Evolutionary conservation across 2,329 filamentous ascomycete species (phyloP), one percentile per base, ranked within the genome.

Genomic region (Sordariomycetes sp.): DNA sequence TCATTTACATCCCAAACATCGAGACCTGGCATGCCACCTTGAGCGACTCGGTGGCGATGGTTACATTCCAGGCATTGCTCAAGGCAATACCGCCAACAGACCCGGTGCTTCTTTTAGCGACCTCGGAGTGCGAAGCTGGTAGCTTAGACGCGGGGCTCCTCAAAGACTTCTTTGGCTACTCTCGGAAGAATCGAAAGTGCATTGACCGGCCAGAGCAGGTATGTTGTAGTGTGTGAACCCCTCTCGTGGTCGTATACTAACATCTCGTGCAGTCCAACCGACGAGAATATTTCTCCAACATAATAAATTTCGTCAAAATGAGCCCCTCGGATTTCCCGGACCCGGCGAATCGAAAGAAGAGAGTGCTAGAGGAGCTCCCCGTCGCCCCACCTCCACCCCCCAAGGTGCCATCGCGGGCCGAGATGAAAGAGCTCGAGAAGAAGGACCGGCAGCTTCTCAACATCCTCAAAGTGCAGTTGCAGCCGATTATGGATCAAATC

Each of bases 401-500:
- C 0, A 80, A 83, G 59, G 74, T 81, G 52, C 78, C 82, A 1
- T 87, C 84, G 32, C 91, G 90, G 67, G 87, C 87, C 57, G 89
- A 96, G 65, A 78, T 88, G 59, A 90, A 90, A 67, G 82, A 80
- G 2, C 84, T 92, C 67, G 87, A 87, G 70, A 87, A 90, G 70
- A 82, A 82, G 61, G 95, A 99, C 66, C 85, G 89, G 54, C 84
- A 92, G 61, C 82, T 86, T 12, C 77, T 97, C 57, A 96, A 97
- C 67, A 75, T 86, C 59, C 75, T 99, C 62, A 99, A 97, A 74
- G 84, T 95, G 45, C 77, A 86, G 56, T 83, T 99, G 57, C 91
- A 96, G 69, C 90, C 89, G 1, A 89, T 97, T 63, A 96, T 99
- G 90, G 92, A 99, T 63, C 90, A 96, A 70, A 89, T 99, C 67